Percentiles rank a stretch among this genome's conserved stretches.
Evolutionary conservation across 345 rosid genomes (phyloP).

Genomic region (Melaleuca alternifolia): DNA sequence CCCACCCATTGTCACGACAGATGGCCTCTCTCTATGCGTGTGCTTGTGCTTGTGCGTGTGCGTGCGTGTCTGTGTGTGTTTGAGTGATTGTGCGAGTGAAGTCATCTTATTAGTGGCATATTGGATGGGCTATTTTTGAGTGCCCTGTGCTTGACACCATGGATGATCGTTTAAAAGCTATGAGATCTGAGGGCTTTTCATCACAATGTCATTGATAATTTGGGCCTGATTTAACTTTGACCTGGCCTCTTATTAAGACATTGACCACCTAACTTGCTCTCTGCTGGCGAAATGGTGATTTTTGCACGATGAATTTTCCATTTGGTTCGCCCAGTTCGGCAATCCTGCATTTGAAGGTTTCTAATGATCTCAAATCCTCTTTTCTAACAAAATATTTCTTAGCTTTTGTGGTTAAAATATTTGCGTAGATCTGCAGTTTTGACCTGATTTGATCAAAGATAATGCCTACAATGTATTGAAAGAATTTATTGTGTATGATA

Average conservation of each 20-base stretch:
- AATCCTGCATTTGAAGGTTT: neutral
- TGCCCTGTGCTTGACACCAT: neutral
- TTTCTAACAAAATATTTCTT: neutral
- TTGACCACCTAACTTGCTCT: neutral
- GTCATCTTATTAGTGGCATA: neutral
- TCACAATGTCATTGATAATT: neutral
- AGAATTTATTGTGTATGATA: neutral
- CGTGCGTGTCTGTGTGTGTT: neutral
- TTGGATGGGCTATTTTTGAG: constrained; percentile 1
- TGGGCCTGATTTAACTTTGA: neutral
- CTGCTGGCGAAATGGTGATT: neutral
- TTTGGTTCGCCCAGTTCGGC: neutral
- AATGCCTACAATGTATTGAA: neutral
- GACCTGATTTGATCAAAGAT: neutral
- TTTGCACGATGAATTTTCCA: neutral
- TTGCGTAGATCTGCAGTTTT: neutral
- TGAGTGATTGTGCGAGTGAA: neutral
- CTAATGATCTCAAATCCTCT: neutral
- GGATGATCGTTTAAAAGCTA: constrained; percentile 3
- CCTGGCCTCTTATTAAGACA: neutral
- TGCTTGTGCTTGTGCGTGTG: neutral
- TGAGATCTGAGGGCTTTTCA: constrained; percentile 12
- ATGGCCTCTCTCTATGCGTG: neutral
- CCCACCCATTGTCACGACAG: neutral
- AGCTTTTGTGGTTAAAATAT: neutral